Evolutionary conservation across 495 filamentous ascomycete species (phyloP).

Genomic region (Trichoderma erinaceum): DNA sequence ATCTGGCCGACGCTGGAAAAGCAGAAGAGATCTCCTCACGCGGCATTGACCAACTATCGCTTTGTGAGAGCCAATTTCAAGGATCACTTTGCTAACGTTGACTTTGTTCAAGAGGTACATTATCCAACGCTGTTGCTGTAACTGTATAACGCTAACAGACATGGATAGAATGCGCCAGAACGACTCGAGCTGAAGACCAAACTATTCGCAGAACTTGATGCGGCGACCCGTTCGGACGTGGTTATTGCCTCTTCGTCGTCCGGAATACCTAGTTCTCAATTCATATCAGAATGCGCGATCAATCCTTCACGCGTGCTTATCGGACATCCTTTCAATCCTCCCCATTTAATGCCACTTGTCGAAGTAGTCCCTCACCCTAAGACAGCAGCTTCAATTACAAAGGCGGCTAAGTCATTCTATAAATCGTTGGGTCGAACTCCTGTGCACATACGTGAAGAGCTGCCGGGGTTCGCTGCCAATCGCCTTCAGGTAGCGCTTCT

Average conservation of each 20-base stretch:
- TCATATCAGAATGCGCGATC: background rate
- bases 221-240: background rate
- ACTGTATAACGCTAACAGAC: background rate
- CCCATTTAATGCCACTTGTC: slow-evolving; percentile 56
- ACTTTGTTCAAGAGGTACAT: background rate
- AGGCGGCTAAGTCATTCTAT: background rate
- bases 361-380: slow-evolving; percentile 48
- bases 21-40: background rate
- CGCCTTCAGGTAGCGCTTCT: background rate
- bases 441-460: background rate
- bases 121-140: background rate
- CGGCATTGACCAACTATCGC: background rate
- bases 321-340: slow-evolving; percentile 60
- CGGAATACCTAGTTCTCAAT: background rate
- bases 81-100: background rate
- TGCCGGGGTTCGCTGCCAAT: background rate
- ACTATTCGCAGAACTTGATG: background rate
- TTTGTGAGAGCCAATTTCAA: background rate
- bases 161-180: background rate
- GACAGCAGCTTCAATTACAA: slow-evolving; percentile 23
- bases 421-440: background rate
- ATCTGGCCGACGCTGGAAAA: background rate
- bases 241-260: background rate
- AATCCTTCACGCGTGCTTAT: slow-evolving; percentile 37
- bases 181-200: background rate